Conservation (phyloP, 2,329 filamentous ascomycete species). For the Cercospora nicotianae region DNA sequence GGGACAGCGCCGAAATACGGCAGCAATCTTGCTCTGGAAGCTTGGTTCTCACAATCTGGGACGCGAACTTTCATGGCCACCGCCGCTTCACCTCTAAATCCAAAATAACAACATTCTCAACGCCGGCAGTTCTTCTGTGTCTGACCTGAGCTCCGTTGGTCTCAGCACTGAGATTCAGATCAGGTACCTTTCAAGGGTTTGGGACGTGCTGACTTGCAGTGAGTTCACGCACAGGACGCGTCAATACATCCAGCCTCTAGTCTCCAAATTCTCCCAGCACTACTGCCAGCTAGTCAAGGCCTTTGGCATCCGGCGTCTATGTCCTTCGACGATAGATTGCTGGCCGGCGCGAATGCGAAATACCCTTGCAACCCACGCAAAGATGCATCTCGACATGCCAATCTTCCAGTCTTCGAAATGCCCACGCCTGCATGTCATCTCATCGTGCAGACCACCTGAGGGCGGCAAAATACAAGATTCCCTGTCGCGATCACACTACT, state of each 20-base stretch:
- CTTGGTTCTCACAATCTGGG: not conserved
- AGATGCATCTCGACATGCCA: not conserved
- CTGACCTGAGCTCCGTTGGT: not conserved
- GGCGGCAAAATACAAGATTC: slow-evolving; percentile 3
- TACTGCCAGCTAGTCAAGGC: not conserved
- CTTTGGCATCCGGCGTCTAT: not conserved
- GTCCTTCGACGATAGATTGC: not conserved
- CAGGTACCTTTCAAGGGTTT: not conserved
- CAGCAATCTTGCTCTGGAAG: not conserved
- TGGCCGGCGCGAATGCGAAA: not conserved
- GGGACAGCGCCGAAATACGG: not conserved
- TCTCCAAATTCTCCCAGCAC: not conserved
- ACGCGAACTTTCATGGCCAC: not conserved
- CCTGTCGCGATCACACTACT: not conserved
- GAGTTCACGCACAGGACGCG: not conserved
- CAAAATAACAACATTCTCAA: slow-evolving; percentile 4
- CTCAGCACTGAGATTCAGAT: not conserved
- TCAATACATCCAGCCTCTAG: not conserved
- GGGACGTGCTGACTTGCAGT: not conserved
- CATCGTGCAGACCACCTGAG: not conserved
- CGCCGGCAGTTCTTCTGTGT: not conserved
- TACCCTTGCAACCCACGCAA: not conserved
- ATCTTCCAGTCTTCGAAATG: not conserved
- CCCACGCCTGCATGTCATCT: not conserved
- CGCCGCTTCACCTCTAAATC: not conserved